These are phyloP conservation scores for Handroanthus guayacan DNA, from an alignment of 257 asterid genomes.

Conservation along the genomic window DNA sequence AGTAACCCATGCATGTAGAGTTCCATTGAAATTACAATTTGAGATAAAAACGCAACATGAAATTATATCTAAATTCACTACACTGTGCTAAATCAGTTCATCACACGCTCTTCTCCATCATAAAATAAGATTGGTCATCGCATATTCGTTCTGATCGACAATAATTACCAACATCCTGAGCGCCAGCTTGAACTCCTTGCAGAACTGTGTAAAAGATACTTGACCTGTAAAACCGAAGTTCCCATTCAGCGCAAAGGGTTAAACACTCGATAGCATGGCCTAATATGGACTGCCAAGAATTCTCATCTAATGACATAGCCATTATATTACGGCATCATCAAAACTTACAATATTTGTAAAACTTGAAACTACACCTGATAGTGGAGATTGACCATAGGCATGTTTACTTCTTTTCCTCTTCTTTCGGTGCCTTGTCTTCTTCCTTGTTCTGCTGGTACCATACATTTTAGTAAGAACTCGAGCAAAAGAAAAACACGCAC, in stretches of 20 bases:
- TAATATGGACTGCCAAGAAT: not conserved
- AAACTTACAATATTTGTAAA: constrained; percentile 4
- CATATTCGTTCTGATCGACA: constrained; percentile 25
- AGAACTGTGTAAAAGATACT: constrained; percentile 17
- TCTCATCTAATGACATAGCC: not conserved
- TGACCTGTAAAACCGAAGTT: constrained; percentile 33
- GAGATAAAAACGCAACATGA: constrained; percentile 20
- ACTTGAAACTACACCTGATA: constrained; percentile 38
- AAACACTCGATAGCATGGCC: not conserved
- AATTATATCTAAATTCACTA: constrained; percentile 5
- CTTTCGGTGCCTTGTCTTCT: constrained; percentile 71
- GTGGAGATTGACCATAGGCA: constrained; percentile 25
- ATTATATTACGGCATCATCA: not conserved
- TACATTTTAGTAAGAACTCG: not conserved
- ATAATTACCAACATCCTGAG: constrained; percentile 5
- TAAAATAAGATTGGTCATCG: constrained; percentile 15
- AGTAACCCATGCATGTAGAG: not conserved
- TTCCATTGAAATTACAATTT: constrained; percentile 27
- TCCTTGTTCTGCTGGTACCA: constrained; percentile 56
- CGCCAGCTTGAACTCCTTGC: constrained; percentile 7
- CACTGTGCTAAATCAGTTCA: constrained; percentile 26
- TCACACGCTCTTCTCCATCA: constrained; percentile 20
- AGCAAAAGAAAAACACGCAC: not conserved
- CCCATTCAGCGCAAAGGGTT: constrained; percentile 14
- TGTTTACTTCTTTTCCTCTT: constrained; percentile 71